Conservation (phyloP, 768 basidiomycete genomes). For the Lactarius hengduanensis region DNA sequence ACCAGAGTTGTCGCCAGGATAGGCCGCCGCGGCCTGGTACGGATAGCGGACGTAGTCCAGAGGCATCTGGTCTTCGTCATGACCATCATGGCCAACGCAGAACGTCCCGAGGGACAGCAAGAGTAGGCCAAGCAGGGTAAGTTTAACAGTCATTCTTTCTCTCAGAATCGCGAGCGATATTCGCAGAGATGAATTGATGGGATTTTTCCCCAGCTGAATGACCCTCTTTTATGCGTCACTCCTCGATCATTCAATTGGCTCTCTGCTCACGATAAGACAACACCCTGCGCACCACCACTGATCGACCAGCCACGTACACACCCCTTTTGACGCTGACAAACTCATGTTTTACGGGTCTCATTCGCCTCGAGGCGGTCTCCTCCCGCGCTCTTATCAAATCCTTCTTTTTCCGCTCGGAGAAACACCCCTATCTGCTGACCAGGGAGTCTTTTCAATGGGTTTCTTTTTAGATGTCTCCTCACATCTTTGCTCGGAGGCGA, state of each 20-base stretch:
- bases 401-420: not conserved
- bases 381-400: slow-evolving; percentile 3
- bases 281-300: slow-evolving; percentile 1
- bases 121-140: slow-evolving; percentile 5
- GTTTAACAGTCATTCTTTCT: slow-evolving; percentile 11
- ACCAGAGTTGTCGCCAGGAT: slow-evolving; percentile 62
- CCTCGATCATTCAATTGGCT: not conserved
- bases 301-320: not conserved
- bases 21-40: slow-evolving; percentile 53
- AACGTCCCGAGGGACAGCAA: slow-evolving; percentile 19
- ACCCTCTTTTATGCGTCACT: slow-evolving; percentile 15
- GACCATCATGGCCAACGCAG: slow-evolving; percentile 39
- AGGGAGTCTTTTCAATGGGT: not conserved
- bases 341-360: not conserved
- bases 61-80: slow-evolving; percentile 54
- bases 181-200: not conserved
- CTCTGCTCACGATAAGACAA: slow-evolving; percentile 5
- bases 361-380: slow-evolving; percentile 17
- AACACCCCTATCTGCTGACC: not conserved
- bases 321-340: slow-evolving; percentile 13
- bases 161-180: not conserved
- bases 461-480: too few relatives aligned
- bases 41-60: slow-evolving; percentile 68
- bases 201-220: not conserved
- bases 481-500: too few relatives aligned